These are phyloP conservation scores for Spathaspora boniae DNA, from an alignment of 805 yeast genomes.

Conservation along the genomic window DNA sequence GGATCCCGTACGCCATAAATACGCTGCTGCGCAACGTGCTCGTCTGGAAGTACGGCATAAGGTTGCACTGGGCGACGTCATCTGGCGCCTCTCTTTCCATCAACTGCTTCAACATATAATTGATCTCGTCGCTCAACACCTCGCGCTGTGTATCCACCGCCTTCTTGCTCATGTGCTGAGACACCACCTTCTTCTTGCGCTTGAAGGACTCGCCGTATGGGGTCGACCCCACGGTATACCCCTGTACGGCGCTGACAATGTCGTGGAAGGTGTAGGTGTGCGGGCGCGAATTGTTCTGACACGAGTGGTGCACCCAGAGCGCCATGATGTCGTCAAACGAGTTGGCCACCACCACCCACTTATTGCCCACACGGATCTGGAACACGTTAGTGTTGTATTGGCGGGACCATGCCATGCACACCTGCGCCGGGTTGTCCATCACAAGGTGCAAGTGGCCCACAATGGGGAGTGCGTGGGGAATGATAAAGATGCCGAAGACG, in stretches of 20 bases:
- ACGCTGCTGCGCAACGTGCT: slow-evolving; percentile 52
- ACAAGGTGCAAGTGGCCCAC: slow-evolving; percentile 50
- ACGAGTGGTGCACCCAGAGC: slow-evolving; percentile 48
- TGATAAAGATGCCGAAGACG: slow-evolving; percentile 37
- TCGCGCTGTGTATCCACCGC: slow-evolving; percentile 27
- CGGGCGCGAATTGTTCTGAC: slow-evolving; percentile 66
- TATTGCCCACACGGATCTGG: slow-evolving; percentile 61
- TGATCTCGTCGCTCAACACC: slow-evolving; percentile 38
- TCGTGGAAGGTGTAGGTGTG: slow-evolving; percentile 63
- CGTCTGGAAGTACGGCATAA: slow-evolving; percentile 43
- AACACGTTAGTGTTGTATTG: slow-evolving; percentile 43
- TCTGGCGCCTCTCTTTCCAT: background rate
- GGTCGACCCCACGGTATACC: slow-evolving; percentile 64
- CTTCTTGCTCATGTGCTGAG: slow-evolving; percentile 40
- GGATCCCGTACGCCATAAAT: slow-evolving; percentile 49
- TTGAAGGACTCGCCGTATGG: slow-evolving; percentile 50
- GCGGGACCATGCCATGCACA: slow-evolving; percentile 44
- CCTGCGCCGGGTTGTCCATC: slow-evolving; percentile 46
- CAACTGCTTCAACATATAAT: slow-evolving; percentile 17
- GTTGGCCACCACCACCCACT: slow-evolving; percentile 62
- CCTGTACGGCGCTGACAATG: slow-evolving; percentile 51
- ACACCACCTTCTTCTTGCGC: slow-evolving; percentile 46
- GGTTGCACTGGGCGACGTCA: slow-evolving; percentile 37
- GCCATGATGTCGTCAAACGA: slow-evolving; percentile 50
- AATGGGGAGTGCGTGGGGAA: slow-evolving; percentile 45